Evolutionary conservation across 75 land plant species (phyloP).

Genomic region (Picea glauca): DNA sequence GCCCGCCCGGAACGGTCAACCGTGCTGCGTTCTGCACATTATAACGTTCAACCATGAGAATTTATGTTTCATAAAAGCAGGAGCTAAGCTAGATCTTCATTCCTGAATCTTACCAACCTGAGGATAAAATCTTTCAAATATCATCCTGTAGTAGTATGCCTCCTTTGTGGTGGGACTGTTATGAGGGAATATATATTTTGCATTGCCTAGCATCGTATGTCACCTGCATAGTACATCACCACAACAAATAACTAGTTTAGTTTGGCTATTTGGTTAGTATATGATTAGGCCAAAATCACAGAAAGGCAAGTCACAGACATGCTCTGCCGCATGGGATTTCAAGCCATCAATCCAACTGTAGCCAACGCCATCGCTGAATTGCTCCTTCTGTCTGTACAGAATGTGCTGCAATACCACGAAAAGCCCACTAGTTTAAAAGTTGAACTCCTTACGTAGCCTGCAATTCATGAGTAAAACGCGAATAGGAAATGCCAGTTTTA

Average conservation of each 20-base stretch:
- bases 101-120: conserved; percentile 20
- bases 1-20: conserved; percentile 76
- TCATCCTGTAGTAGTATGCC: conserved; percentile 78
- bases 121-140: conserved; percentile 85
- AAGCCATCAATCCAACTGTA: conserved; percentile 98
- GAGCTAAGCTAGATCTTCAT: too few relatives aligned
- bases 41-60: too few relatives aligned
- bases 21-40: conserved; percentile 74
- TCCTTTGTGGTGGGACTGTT: conserved; percentile 90
- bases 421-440: too few relatives aligned
- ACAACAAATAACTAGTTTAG: neutral
- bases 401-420: conserved; percentile 65
- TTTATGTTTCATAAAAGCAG: too few relatives aligned
- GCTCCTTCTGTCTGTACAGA: conserved; percentile 96
- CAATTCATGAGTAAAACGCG: too few relatives aligned
- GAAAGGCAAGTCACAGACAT: neutral
- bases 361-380: conserved; percentile 99
- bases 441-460: too few relatives aligned
- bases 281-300: too few relatives aligned
- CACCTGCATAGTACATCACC: conserved; percentile 61
- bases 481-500: too few relatives aligned
- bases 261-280: too few relatives aligned
- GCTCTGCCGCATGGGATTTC: conserved; percentile 62
- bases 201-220: conserved; percentile 78
- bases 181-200: conserved; percentile 71